Conservation (phyloP, 108 stramenopile genomes). For the Discostella pseudostelligera region DNA sequence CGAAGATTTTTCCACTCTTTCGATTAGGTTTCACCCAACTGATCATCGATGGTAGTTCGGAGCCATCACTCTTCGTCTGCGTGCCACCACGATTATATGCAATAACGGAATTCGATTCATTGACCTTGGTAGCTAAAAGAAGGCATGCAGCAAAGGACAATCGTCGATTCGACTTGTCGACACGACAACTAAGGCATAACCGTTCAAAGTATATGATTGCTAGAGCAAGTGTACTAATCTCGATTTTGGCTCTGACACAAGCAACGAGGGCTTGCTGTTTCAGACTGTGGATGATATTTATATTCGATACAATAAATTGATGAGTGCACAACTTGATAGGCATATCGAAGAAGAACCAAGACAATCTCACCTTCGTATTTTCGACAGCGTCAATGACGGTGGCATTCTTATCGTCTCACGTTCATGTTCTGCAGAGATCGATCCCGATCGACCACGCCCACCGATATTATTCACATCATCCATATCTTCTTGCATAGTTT, state of each 20-base stretch:
- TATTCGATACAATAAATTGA: no score
- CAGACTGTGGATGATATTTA: constrained; percentile 14
- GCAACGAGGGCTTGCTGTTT: constrained; percentile 84
- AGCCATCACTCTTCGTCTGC: constrained; percentile 33
- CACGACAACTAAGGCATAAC: constrained; percentile 87
- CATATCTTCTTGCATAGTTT: constrained; percentile 37
- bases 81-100: constrained; percentile 38
- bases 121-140: constrained; percentile 85
- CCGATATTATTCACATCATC: constrained; percentile 17
- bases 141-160: constrained; percentile 91
- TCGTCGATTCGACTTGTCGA: constrained; percentile 91
- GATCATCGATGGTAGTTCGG: constrained; percentile 40
- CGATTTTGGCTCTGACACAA: constrained; percentile 71
- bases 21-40: constrained; percentile 72
- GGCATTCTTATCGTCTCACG: constrained; percentile 81
- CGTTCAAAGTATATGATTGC: constrained; percentile 92
- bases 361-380: constrained; percentile 59
- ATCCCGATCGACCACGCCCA: constrained; percentile 37
- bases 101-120: constrained; percentile 71
- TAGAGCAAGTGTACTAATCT: constrained; percentile 86
- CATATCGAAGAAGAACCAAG: not conserved
- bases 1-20: constrained; percentile 68
- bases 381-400: constrained; percentile 90
- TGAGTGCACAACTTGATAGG: not conserved
- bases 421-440: constrained; percentile 39